A percentile compares a stretch with the other conserved stretches of the same genome.
Evolutionary conservation across 495 filamentous ascomycete genomes (phyloP).

Genomic region (Aspergillus egyptiacus): DNA sequence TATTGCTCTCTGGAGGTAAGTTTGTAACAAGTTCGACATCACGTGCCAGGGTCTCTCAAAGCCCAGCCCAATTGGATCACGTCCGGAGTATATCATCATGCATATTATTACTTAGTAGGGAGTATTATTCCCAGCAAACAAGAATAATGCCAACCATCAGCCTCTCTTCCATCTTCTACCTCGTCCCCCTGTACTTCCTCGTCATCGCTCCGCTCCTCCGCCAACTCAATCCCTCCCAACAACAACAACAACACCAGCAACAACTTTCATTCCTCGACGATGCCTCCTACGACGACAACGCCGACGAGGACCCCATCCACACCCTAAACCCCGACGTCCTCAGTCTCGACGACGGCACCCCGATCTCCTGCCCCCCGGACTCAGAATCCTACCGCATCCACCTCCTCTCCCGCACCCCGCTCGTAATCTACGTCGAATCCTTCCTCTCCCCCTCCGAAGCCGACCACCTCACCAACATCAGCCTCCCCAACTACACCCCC

Average conservation of each 20-base stretch:
- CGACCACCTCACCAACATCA: conserved; percentile 44
- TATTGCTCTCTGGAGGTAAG: too few relatives aligned
- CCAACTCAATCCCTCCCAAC: neutral
- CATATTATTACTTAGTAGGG: too few relatives aligned
- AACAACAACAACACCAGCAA: too few relatives aligned
- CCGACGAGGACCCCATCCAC: conserved; percentile 6
- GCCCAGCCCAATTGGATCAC: too few relatives aligned
- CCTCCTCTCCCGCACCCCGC: conserved; percentile 44
- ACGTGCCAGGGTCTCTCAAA: too few relatives aligned
- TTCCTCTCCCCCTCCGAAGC: conserved; percentile 47
- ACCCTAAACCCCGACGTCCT: conserved; percentile 23
- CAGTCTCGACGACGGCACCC: conserved; percentile 32
- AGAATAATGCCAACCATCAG: conserved; percentile 5
- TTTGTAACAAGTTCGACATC: too few relatives aligned
- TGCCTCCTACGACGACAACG: conserved; percentile 11
- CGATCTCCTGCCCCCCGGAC: conserved; percentile 26
- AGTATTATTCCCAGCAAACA: neutral
- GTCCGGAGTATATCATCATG: too few relatives aligned
- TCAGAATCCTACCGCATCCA: conserved; percentile 31
- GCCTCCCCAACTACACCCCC: conserved; percentile 45
- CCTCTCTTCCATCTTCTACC: conserved; percentile 34
- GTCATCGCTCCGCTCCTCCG: conserved; percentile 6
- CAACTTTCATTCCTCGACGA: conserved; percentile 10
- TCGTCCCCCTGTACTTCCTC: conserved; percentile 21
- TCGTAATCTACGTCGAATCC: conserved; percentile 52